phyloP scores from a whole-genome alignment of 345 rosid species.

The Corymbia maculata region DNA sequence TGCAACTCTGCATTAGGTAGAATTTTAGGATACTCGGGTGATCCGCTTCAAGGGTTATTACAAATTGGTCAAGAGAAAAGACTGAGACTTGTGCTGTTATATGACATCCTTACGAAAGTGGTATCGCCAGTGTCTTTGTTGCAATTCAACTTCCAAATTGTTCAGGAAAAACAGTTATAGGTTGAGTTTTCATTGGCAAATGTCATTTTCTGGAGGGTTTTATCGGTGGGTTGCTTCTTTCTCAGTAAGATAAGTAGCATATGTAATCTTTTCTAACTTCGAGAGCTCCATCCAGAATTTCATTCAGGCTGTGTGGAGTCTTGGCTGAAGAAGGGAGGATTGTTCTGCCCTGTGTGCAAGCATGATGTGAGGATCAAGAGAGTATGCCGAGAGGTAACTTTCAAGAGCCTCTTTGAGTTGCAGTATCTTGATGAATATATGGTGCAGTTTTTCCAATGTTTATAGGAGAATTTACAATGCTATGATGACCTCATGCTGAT shows the following conservation, averaged over 20 bases:
- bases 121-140: not conserved
- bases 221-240: not conserved
- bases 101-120: not conserved
- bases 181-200: not conserved
- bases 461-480: not conserved
- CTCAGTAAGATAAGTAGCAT: not conserved
- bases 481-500: not conserved
- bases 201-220: not conserved
- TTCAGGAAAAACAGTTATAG: not conserved
- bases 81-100: not conserved
- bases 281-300: constrained; percentile 38
- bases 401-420: not conserved
- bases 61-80: not conserved
- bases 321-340: constrained; percentile 76
- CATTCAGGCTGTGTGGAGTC: constrained; percentile 59
- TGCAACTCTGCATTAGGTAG: not conserved
- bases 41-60: not conserved
- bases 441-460: not conserved
- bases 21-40: not conserved
- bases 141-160: not conserved
- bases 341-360: constrained; percentile 80
- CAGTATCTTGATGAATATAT: not conserved
- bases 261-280: not conserved
- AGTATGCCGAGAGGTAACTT: constrained; percentile 33
- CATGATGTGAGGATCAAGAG: constrained; percentile 37